phyloP scores from a whole-genome alignment of 2,329 filamentous ascomycete genomes.

The Podosphaera leucotricha region DNA sequence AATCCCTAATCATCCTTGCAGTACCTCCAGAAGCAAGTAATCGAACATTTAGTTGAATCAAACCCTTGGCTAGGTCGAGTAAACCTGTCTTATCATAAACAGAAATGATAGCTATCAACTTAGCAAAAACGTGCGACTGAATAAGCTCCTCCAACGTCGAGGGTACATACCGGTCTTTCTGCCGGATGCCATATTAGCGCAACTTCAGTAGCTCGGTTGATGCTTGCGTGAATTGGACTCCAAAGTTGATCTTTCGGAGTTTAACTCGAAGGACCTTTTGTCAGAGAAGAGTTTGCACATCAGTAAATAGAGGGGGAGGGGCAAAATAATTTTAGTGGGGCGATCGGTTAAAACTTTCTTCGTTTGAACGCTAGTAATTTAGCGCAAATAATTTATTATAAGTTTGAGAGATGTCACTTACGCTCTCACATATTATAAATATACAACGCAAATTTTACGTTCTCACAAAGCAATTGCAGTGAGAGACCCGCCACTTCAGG shows the following conservation, averaged over 20 bases:
- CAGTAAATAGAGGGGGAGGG: not conserved
- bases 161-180: slow-evolving; percentile 1
- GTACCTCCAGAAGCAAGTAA: slow-evolving; percentile 90
- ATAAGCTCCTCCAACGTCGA: not conserved
- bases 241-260: not conserved
- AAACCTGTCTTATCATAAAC: slow-evolving; percentile 98
- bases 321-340: not conserved
- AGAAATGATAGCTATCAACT: slow-evolving; percentile 55
- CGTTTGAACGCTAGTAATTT: not conserved
- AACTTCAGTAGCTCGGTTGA: not conserved
- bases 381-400: not conserved
- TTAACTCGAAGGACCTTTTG: not conserved
- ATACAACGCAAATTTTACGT: slow-evolving; percentile 11
- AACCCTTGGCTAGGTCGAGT: slow-evolving; percentile 74
- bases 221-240: not conserved
- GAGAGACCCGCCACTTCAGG: slow-evolving; percentile 13
- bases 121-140: not conserved
- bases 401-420: too few relatives aligned
- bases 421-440: not conserved
- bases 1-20: slow-evolving; percentile 87
- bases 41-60: slow-evolving; percentile 71
- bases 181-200: not conserved
- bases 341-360: not conserved
- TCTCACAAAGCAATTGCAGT: slow-evolving; percentile 14
- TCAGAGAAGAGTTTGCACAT: not conserved